Evolutionary conservation across 768 basidiomycete species (phyloP), one percentile per base, ranked within the genome.

Genomic region (Suillus cothurnatus): DNA sequence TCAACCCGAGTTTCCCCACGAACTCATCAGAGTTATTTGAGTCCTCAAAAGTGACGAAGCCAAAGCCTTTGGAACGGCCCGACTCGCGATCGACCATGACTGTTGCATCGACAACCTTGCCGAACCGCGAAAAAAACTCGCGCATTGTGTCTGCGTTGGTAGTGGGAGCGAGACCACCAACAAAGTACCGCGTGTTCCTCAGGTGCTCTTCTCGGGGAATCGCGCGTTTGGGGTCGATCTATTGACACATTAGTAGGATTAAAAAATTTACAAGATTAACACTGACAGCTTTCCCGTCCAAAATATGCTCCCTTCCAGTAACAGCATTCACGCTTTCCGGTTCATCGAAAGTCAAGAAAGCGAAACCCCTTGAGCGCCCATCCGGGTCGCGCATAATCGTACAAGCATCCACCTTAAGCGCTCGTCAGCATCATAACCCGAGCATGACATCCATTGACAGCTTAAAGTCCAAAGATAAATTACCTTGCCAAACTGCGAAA

Each of bases 181-280:
- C 90, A 69, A 94, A 94, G 70, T 93, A 89, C 60, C 93, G 90
- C 41, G 90, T 88, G 63, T 90, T 90, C 23, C 86, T 79, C 56
- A 88, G 75, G 71, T 93, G 92, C 68, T 94, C 93, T 73, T 91
- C 88, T 57, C 92, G 85, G 9, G 93, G 93, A 64, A 94, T 93
- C 0, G 93, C 93, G 47, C 92, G 87, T 76, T 94, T 94, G 5
- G 93, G 93, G 71, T 94, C 93, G 71, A 94, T 94, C 92, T 94
- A 73, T 38, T 43, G 32, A 21, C 2, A 14, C 19, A 23, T 38
- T 31, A 55, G 47, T 39, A 63, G 58, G 21, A 58, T 61, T 68
- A 17, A 8, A 8, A 38, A n/a, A 14, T 61, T 61, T 43, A 11
- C 45, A 49, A n/a, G 28, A 14, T 38, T 41, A 17, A 17, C 4